Evolutionary conservation across 441 rosid genomes (phyloP).

Genomic region (Erysimum pusillum): DNA sequence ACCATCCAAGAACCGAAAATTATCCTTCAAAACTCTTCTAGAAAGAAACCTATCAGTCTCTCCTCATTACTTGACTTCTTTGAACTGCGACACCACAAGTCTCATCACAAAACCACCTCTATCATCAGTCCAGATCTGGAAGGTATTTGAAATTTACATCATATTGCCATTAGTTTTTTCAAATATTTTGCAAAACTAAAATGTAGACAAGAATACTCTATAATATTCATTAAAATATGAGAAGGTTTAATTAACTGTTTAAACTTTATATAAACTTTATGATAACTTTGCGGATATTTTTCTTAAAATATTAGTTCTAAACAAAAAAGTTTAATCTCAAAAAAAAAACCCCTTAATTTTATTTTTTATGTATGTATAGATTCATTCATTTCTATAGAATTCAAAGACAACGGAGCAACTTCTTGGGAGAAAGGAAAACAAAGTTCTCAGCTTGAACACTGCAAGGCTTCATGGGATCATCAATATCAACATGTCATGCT

Average conservation of each 20-base stretch:
- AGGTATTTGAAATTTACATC: not conserved
- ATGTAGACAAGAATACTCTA: not conserved
- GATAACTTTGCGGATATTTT: not conserved
- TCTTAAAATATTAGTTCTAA: not conserved
- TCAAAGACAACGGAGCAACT: conserved; percentile 70
- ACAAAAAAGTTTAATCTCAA: too few relatives aligned
- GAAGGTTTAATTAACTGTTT: not conserved
- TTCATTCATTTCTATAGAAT: conserved; percentile 85
- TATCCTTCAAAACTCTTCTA: conserved; percentile 11
- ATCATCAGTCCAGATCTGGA: conserved; percentile 57
- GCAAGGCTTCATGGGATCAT: conserved; percentile 53
- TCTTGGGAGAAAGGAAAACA: conserved; percentile 61
- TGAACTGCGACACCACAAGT: conserved; percentile 55
- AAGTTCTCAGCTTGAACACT: conserved; percentile 48
- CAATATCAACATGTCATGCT: conserved; percentile 22
- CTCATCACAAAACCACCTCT: conserved; percentile 47
- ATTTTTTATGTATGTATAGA: conserved; percentile 51
- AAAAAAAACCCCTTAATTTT: not conserved
- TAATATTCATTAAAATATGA: not conserved
- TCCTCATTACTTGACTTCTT: conserved; percentile 65
- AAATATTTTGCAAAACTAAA: not conserved
- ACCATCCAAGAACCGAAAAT: not conserved
- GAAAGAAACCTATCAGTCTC: conserved; percentile 40
- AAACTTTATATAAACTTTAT: not conserved
- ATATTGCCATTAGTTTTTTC: not conserved